Evolutionary conservation across 768 basidiomycete species (phyloP), one percentile per base, ranked within the genome.

Genomic region (Boletus vinaceobasis): DNA sequence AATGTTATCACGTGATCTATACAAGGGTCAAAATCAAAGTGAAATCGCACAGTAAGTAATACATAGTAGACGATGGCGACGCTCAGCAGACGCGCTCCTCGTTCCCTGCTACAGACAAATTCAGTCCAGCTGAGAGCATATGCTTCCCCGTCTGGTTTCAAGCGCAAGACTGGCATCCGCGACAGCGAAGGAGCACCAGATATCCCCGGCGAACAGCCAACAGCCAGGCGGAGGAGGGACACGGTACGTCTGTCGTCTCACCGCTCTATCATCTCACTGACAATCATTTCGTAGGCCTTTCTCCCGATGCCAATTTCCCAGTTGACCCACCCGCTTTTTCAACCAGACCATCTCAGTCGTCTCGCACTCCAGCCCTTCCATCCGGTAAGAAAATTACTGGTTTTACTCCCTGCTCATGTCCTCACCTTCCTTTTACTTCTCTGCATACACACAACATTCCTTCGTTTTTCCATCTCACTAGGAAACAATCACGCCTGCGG

Each of bases 331-430:
- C 68, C 71, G 0, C 45, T 81, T 14, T 79, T 82, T 49, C 68
- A 75, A 54, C 70, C 67, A 14, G 71, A 77, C 27, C 66, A 71
- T 9, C 63, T 65, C 2, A 68, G 71, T 46, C 57, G 52, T 31
- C 67, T 80, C 11, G 56, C 69, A 3, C 58, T 80, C 7, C 79
- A 80, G 8, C 44, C 60, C 8, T 79, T 83, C 57, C 67, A 71
- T 44, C 75, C 79, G 1, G 80, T 80, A 48, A 61, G 76, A 63
- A 48, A 38, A 13, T 38, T 17, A 19, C 32, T 21, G 2, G n/a
- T 19, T 38, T 39, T 37, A 5, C 35, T 37, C 14, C 42, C 40
- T 42, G 19, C n/a, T 19, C 14, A 9, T 23, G 32, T 43, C 7
- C 40, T 55, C 23, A 37, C 10, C 1, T 19, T 15, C n/a, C 6